These are phyloP conservation scores for Hymenoscyphus scutula DNA, from an alignment of 2,329 filamentous ascomycete species.

Conservation along the genomic window DNA sequence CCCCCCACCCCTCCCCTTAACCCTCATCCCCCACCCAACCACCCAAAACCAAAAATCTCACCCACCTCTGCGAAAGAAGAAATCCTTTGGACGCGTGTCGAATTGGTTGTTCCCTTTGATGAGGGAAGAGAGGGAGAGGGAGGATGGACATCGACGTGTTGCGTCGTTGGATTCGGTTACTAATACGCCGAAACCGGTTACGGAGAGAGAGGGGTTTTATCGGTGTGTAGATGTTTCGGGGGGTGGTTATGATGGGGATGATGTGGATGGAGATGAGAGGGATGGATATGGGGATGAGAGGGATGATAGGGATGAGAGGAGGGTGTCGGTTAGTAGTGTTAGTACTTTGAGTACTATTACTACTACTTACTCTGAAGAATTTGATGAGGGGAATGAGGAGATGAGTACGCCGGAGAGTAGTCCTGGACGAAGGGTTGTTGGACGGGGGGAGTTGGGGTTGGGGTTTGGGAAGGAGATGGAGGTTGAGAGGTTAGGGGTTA, in stretches of 20 bases:
- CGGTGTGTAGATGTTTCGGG: conserved; percentile 46
- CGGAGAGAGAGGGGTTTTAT: conserved; percentile 55
- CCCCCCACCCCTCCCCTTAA: conserved; percentile 49
- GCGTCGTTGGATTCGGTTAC: conserved; percentile 51
- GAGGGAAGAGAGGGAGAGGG: too few species aligned
- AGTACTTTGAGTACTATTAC: conserved; percentile 39
- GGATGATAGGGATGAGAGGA: conserved; percentile 20
- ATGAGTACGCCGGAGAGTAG: conserved; percentile 46
- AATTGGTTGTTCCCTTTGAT: conserved; percentile 51
- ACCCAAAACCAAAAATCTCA: conserved; percentile 40
- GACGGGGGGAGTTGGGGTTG: conserved; percentile 24
- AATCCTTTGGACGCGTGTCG: conserved; percentile 62
- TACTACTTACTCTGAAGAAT: conserved; percentile 41
- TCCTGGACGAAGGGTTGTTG: conserved; percentile 21
- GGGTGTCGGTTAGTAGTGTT: conserved; percentile 46
- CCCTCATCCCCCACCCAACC: too few species aligned
- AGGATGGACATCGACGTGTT: conserved; percentile 37
- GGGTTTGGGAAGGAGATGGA: conserved; percentile 32
- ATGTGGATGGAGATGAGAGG: too few species aligned
- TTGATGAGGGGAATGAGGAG: conserved; percentile 38
- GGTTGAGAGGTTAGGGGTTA: conserved; percentile 29
- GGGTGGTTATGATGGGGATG: too few species aligned
- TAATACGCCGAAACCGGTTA: conserved; percentile 53
- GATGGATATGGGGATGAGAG: not conserved
- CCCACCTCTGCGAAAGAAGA: conserved; percentile 64